Evolutionary conservation across 2,329 filamentous ascomycete species (phyloP).

Genomic region (Myriosclerotinia duriaeana): DNA sequence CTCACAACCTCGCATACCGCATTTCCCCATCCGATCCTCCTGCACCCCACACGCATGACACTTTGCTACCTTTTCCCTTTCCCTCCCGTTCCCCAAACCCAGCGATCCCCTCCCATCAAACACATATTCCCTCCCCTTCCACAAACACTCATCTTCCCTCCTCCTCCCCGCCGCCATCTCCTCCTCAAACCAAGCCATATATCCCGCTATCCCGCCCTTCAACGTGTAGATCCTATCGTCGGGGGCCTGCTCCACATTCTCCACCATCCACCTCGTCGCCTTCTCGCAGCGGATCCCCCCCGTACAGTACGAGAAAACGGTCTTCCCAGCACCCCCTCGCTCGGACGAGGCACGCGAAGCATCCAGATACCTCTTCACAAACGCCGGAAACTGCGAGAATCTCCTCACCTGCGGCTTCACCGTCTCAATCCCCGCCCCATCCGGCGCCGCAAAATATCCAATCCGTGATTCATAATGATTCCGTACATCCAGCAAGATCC

Average conservation of each 20-base stretch:
- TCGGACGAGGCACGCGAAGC: not conserved
- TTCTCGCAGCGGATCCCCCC: conserved; percentile 42
- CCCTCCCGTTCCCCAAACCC: conserved; percentile 24
- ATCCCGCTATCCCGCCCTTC: conserved; percentile 40
- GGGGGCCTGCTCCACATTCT: conserved; percentile 32
- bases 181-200: conserved; percentile 41
- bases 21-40: conserved; percentile 39
- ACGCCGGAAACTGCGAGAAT: conserved; percentile 41
- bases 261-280: conserved; percentile 38
- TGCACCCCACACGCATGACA: conserved; percentile 36
- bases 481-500: conserved; percentile 38
- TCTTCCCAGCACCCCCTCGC: conserved; percentile 22
- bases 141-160: conserved; percentile 34
- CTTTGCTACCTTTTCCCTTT: conserved; percentile 34
- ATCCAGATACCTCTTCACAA: conserved; percentile 34
- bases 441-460: conserved; percentile 39
- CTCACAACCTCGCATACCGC: conserved; percentile 37
- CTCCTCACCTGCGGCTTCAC: conserved; percentile 38
- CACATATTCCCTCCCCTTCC: conserved; percentile 40
- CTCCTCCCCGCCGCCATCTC: conserved; percentile 38
- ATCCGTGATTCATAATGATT: conserved; percentile 42
- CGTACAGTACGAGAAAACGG: conserved; percentile 41
- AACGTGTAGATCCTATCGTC: conserved; percentile 37
- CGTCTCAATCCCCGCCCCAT: conserved; percentile 33
- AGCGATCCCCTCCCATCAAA: conserved; percentile 41